phyloP scores from a whole-genome alignment of 768 basidiomycete species.

The Hebeloma cylindrosporum region DNA sequence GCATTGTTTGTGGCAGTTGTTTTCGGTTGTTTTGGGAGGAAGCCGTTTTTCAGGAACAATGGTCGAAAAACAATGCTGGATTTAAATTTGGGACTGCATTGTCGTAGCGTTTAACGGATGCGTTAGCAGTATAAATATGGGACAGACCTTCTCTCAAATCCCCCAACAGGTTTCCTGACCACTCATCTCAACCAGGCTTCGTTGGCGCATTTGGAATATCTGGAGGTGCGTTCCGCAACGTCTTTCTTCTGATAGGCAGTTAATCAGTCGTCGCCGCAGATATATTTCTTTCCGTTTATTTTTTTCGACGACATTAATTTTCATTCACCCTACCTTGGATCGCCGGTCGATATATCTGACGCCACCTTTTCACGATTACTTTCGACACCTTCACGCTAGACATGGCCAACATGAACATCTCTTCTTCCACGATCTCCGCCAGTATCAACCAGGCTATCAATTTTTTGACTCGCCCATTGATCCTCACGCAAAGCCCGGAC shows the following conservation, averaged over 20 bases:
- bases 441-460: slow-evolving; percentile 32
- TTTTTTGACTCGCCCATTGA: slow-evolving; percentile 39
- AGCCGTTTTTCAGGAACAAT: too few relatives aligned
- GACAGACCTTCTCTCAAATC: not conserved
- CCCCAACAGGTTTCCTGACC: slow-evolving; percentile 21
- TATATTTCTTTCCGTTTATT: too few relatives aligned
- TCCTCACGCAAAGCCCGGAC: slow-evolving; percentile 23
- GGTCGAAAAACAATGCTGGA: too few relatives aligned
- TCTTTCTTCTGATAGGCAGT: slow-evolving; percentile 1
- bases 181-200: slow-evolving; percentile 11
- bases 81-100: too few relatives aligned
- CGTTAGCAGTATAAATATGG: slow-evolving; percentile 21
- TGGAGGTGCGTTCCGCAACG: not conserved
- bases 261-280: too few relatives aligned
- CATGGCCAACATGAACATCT: slow-evolving; percentile 12
- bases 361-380: slow-evolving; percentile 9
- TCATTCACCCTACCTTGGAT: slow-evolving; percentile 7
- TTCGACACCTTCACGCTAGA: slow-evolving; percentile 11
- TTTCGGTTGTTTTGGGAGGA: too few relatives aligned
- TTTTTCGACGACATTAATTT: slow-evolving; percentile 4
- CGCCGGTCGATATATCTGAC: slow-evolving; percentile 22
- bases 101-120: too few relatives aligned
- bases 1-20: too few relatives aligned
- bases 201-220: slow-evolving; percentile 11
- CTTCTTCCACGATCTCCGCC: slow-evolving; percentile 14